Evolutionary conservation across 2,329 filamentous ascomycete genomes (phyloP), one percentile per base, ranked within the genome.

Genomic region (Phaeoacremonium minimum): DNA sequence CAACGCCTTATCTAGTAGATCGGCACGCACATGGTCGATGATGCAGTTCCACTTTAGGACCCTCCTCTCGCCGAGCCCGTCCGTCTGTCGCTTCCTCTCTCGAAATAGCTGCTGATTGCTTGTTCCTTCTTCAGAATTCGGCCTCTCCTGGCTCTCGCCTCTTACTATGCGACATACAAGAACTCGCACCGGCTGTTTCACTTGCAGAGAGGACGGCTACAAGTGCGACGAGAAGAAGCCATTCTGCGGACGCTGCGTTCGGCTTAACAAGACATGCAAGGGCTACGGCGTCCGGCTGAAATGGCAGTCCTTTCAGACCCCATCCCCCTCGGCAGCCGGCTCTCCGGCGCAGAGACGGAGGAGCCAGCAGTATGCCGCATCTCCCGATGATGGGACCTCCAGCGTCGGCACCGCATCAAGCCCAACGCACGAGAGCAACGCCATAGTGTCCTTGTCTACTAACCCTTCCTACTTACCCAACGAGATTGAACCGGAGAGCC

Each of bases 181-280:
- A 26, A 53, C 52, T 3, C 44, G 52, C 28, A 54, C 52, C 7
- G 53, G 53, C 6, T 56, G 53, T 16, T 46, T 48, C 33, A 55
- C 53, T n/a, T 50, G 37, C 31, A 47, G 53, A 8, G 53, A 51
- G 17, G 55, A 58, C n/a, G 55, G 55, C 7, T 57, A 58, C 29
- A 58, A 58, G 33, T 58, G 55, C 26, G 55, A 58, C 20, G 55
- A 58, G 42, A 41, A 48, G 16, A 56, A 49, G 22, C 55, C 55
- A 7, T 45, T 43, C 28, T 58, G 55, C 12, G 47, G 49, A 18
- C 48, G 55, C 31, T 58, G 55, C 12, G 31, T 47, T 28, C 53
- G 55, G 6, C 51, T 58, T 4, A 33, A 38, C 12, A 58, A 57
- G 46, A 32, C 33, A 1, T 58, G 55, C 36, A 51, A 57, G 33